Base-by-base conservation (phyloP, 139 green algal species). In the Mesotaenium endlicherianum region DNA sequence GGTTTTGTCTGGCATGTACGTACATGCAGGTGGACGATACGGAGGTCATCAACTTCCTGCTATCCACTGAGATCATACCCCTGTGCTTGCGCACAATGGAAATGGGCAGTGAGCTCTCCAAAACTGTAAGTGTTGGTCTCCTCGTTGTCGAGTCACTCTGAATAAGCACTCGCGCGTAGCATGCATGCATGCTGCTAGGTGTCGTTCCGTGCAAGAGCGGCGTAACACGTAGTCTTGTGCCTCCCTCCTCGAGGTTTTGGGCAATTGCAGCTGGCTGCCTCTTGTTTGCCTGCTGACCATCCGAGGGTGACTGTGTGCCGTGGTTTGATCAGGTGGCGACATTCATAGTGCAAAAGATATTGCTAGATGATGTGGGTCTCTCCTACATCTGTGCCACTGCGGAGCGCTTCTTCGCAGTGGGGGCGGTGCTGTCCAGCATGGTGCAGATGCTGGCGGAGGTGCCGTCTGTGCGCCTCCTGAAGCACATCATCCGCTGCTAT, bases 311-410 rank as follows among this genome's bases (percentile, higher is more conserved):
- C 20, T 20, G 26, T 64, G 20, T 64, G 53, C 53, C 20, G 26
- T 64, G 53, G 20, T 64, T 64, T 34, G 26, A 34, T 26, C 80
- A 86, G 80, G 80, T 90, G 34, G 96, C 96, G n/a, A 99, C 96
- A 26, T 99, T 99, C 87, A 99, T 99, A 64, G 95, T 99, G 42
- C 96, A 99, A 87, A 99, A 99, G 77, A 99, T 99, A 47, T 89
- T 99, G 74, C 87, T 97, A 5, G 96, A 99, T 77, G 93, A 97
- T 60, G 93, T 96, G 45, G 96, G 96, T 39, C 89, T 99, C 39
- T 91, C 92, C 80, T 99, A 99, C 91, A 97, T 99, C 70, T 99
- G 96, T 78, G 95, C 95, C 26, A 99, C 96, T 16, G 95, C 96
- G 2, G 96, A 98, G 92, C 92, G 96, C 55, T 99, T 99, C 88